phyloP scores from a whole-genome alignment of 2,329 filamentous ascomycete genomes.

The Phoma sp. region DNA sequence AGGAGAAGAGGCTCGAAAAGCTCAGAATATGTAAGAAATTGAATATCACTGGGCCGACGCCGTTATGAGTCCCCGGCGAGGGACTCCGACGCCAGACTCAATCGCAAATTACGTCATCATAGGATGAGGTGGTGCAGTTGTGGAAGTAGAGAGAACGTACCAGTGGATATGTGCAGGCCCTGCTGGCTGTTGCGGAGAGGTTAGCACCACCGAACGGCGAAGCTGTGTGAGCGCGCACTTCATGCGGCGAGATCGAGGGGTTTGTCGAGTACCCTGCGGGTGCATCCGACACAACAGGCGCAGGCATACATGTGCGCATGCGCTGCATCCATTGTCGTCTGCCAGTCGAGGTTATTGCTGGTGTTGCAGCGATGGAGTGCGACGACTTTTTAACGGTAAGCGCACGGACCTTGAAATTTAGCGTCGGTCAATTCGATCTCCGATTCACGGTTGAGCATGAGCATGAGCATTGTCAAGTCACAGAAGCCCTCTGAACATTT shows the following conservation, averaged over 20 bases:
- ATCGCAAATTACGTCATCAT: conserved; percentile 99
- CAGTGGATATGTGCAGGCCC: conserved; percentile 13
- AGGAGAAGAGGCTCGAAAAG: conserved; percentile 21
- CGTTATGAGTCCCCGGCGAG: conserved; percentile 91
- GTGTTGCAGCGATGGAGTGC: conserved; percentile 3
- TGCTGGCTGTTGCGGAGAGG: conserved; percentile 13
- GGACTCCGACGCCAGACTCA: conserved; percentile 84
- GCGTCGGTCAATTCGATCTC: too few species aligned
- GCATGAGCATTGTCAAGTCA: too few species aligned
- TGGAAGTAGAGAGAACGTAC: conserved; percentile 29
- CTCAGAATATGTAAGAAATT: conserved; percentile 99
- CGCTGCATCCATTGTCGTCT: background rate
- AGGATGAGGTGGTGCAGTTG: conserved; percentile 24
- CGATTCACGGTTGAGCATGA: too few species aligned
- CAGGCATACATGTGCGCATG: too few species aligned
- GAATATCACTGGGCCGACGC: conserved; percentile 79
- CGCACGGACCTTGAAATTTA: background rate
- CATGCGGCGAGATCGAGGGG: background rate
- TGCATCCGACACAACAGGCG: background rate
- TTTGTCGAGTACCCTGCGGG: too few species aligned
- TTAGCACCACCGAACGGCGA: conserved; percentile 5
- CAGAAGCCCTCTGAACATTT: too few species aligned
- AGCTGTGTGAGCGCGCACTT: background rate
- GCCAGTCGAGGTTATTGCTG: background rate
- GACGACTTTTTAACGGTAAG: conserved; percentile 5